Base-by-base conservation (phyloP, 345 rosid species). In the Citrus sp. region DNA sequence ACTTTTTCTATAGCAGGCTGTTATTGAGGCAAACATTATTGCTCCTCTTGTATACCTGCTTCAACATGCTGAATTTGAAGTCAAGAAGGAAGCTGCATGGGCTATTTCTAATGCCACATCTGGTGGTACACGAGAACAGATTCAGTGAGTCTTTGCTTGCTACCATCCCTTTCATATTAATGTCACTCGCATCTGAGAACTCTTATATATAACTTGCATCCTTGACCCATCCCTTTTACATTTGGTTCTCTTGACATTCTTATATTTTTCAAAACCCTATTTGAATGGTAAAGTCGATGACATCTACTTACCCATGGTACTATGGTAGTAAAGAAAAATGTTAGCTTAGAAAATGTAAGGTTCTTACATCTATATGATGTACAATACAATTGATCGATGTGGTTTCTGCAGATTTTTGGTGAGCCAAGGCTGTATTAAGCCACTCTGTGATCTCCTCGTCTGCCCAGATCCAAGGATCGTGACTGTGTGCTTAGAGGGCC, bases 61-160 rank as follows among this genome's bases (percentile, higher is more conserved):
- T 70, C 84, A 83, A 73, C 80, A 85, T 51, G 84, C 83, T 0
- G 86, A 87, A 66, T 83, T 81, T 72, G 82, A 87, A 49, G 77
- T 87, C 61, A 85, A 85, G 84, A 82, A 80, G 71, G 89, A 87
- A 72, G 86, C 89, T 76, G 86, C 87, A 10, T 84, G 87, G 86
- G 89, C 89, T 38, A 76, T 86, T 51, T 86, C 89, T 25, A 79
- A 80, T 74, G 87, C 89, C n/a, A 75, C 80, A 2, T 75, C 86
- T 27, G 83, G 85, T 56, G 86, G 86, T 27, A 77, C 86, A 10
- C 70, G 66, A 24, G 85, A 80, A 72, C 87, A 87, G 71, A 85
- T 87, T 64, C 83, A 72, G 70, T 66, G 42, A 66, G 70, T 28
- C 70, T 67, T 34, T 32, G 13, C 30, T 59, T 5, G 4, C 72